These are phyloP conservation scores for Aspergillus carbonarius DNA, from an alignment of 2,329 filamentous ascomycete genomes.

Conservation along the genomic window DNA sequence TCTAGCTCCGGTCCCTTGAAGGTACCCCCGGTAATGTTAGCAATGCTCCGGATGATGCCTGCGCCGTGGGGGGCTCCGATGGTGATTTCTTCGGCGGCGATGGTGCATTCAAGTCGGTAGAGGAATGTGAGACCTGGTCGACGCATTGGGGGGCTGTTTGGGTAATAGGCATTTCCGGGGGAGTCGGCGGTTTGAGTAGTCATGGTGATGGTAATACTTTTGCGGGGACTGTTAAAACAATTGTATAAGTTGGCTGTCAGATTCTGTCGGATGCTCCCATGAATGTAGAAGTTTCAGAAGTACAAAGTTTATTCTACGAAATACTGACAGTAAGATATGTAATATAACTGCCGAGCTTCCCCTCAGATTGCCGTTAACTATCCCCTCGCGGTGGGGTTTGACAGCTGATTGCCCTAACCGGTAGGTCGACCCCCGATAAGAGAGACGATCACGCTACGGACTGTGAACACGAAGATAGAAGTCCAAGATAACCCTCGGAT, in stretches of 20 bases:
- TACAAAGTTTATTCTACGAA: neutral
- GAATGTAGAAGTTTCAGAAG: too few species aligned
- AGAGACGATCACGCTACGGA: neutral
- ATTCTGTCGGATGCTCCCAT: too few species aligned
- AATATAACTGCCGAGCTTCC: neutral
- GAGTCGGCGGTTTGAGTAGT: constrained; percentile 5
- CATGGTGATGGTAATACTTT: too few species aligned
- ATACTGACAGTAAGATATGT: too few species aligned
- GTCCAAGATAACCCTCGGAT: neutral
- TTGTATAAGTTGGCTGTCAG: neutral
- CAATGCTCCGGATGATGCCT: constrained; percentile 21
- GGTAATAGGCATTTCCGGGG: constrained; percentile 23
- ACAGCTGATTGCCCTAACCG: neutral
- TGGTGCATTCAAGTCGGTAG: constrained; percentile 26
- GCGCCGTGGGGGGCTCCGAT: constrained; percentile 23
- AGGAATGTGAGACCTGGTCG: constrained; percentile 21
- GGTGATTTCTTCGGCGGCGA: constrained; percentile 22
- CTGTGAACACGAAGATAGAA: neutral
- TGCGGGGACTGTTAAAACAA: too few species aligned
- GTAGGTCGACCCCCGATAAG: neutral
- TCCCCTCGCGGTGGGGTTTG: neutral
- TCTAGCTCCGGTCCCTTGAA: constrained; percentile 25
- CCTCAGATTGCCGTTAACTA: neutral
- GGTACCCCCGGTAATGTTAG: constrained; percentile 23
- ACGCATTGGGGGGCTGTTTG: constrained; percentile 24